Base-by-base conservation (phyloP, 805 yeast species). In the Hanseniaspora guilliermondii region DNA sequence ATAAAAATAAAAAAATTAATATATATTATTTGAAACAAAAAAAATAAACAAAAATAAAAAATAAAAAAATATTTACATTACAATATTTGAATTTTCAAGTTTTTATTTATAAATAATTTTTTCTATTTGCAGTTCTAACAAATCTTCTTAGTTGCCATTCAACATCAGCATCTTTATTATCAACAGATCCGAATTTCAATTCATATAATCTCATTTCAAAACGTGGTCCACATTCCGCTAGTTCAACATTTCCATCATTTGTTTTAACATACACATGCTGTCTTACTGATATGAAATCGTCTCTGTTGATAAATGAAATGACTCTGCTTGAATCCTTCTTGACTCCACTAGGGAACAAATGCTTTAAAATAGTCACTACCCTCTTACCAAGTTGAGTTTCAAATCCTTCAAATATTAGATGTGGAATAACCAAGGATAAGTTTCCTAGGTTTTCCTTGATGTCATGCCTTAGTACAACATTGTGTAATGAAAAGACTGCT, bases 181-280 rank as follows among this genome's bases (percentile, higher is more conserved):
- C 98, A 58, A 91, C 69, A 42, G 96, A 87, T 3, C 99, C 97
- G 60, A 93, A 74, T 63, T 82, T 78, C 59, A 93, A 71, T 68
- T 91, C 97, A 66, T 80, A 93, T 60, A 93, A 71, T 65, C 88
- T 79, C 97, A 93, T 89, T 69, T 93, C 98, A 62, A 93, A 93
- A 58, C 99, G 75, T n/a, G 99, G 99, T 0, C 99, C 99, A 37
- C 93, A 85, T 67, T 93, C 99, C 56, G 96, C 89, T 55, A 93
- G 70, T 66, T 93, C 97, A 1, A 88, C 96, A 6, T 55, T 38
- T 36, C 80, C 76, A 58, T 88, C 96, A 60, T 83, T 82, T 0
- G 96, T 87, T 65, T 80, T 83, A 5, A 88, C 96, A 66, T 85
- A 93, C 1, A 93, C 84, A 65, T 93, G 99, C 64, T 93, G 98